Evolutionary conservation across 257 asterid species (phyloP), one percentile per base, ranked within the genome.

Genomic region (Dorcoceras hygrometricum): DNA sequence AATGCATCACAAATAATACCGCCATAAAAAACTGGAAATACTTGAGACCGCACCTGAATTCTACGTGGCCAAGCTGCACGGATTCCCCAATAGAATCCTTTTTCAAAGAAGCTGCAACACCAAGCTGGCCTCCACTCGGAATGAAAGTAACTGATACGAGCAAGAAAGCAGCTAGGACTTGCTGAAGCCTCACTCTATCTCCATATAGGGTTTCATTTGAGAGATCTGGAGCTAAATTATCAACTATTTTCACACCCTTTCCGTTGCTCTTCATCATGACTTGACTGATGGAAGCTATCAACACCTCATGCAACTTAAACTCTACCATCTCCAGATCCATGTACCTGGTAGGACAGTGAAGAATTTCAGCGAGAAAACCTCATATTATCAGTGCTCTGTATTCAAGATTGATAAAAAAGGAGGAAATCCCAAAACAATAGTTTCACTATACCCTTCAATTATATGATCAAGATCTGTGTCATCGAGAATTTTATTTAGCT

Each of bases 391-490:
- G 19, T 4, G 51, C 51, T 43, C 51, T 14, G 7, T 11, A 4
- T 43, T 43, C 51, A 43, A 64, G 56, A 65, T 28, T 11, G 36
- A 66, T 32, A 59, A 22, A 24, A 58, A 24, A 12, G 19, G 36
- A 25, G 18, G 50, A 59, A 16, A 10, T 5, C 57, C 25, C 27
- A 43, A 27, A 2, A 63, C 32, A 31, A 62, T 18, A 12, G 57
- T 59, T 59, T 25, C 10, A 57, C 74, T 3, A 14, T 84, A 92
- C 96, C 99, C 96, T 18, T 94, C 96, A 4, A 85, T 88, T 72
- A 94, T 90, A 75, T 85, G 79, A 77, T 90, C 99, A 55, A 94
- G 95, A 84, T 94, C 96, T 6, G 97, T 87, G 73, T 90, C 99
- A 22, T 94, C 97, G 4, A 94, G 91, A 77, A 94, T 83, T 66